Conservation (phyloP, 2,329 filamentous ascomycete genomes). For the Incumbomyces delicatus region DNA sequence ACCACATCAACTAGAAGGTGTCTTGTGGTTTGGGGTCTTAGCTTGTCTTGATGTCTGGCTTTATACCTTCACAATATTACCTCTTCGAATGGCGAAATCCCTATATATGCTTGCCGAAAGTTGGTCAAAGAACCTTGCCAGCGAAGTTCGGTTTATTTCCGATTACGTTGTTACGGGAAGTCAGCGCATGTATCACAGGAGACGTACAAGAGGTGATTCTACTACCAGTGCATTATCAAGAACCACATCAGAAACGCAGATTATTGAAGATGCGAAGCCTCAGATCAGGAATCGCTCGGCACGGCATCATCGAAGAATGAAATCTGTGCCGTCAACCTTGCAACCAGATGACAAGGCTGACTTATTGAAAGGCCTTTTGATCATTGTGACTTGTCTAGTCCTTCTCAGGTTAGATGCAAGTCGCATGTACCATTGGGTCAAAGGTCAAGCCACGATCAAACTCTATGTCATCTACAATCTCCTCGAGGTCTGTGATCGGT, state of each 20-base stretch:
- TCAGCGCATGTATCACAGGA: constrained; percentile 61
- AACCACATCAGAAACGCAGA: constrained; percentile 22
- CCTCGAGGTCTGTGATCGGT: constrained; percentile 76
- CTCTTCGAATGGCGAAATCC: constrained; percentile 76
- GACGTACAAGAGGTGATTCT: constrained; percentile 24
- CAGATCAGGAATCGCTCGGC: constrained; percentile 21
- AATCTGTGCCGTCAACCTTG: constrained; percentile 75
- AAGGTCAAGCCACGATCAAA: constrained; percentile 93
- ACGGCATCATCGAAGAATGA: constrained; percentile 57
- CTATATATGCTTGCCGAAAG: constrained; percentile 65
- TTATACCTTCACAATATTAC: constrained; percentile 91
- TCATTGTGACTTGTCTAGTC: constrained; percentile 73
- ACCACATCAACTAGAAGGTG: constrained; percentile 70
- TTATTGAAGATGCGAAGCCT: background rate
- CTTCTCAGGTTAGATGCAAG: constrained; percentile 90
- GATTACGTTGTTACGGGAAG: constrained; percentile 71
- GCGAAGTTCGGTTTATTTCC: constrained; percentile 62
- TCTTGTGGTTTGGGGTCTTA: constrained; percentile 76
- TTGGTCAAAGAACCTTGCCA: constrained; percentile 62
- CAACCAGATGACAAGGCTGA: constrained; percentile 91
- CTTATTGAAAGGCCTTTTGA: constrained; percentile 78
- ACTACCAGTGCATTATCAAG: constrained; percentile 28
- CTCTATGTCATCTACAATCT: constrained; percentile 99
- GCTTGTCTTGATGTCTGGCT: constrained; percentile 94
- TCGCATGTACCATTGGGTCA: constrained; percentile 95